phyloP scores from a whole-genome alignment of 768 basidiomycete genomes.

The Xerocomus brunneocitrinus region DNA sequence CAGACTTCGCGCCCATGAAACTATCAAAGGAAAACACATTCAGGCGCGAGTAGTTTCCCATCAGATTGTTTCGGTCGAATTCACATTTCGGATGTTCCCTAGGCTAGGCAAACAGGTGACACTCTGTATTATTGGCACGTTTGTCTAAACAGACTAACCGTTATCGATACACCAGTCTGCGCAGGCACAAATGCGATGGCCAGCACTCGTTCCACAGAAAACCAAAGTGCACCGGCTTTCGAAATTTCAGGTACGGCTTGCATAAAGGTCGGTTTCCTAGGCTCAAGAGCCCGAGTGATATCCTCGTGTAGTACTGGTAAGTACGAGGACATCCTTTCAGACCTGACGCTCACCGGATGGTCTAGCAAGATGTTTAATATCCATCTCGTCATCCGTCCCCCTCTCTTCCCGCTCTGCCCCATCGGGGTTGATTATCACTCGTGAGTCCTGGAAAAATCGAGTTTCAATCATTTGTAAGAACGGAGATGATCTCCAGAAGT shows the following conservation, averaged over 20 bases:
- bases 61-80: neutral
- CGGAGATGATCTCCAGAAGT: no score
- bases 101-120: neutral
- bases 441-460: no score
- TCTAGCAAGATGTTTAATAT: no score
- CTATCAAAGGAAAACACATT: neutral
- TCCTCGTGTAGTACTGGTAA: no score
- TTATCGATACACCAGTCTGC: neutral
- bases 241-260: no score
- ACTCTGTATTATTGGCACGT: neutral
- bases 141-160: neutral
- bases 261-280: neutral
- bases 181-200: neutral
- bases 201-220: neutral
- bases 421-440: no score
- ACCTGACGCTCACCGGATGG: no score
- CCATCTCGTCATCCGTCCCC: no score
- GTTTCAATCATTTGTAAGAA: no score
- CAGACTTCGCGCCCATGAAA: neutral
- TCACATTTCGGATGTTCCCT: neutral
- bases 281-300: no score
- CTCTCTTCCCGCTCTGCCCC: no score
- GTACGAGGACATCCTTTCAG: no score
- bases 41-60: neutral
- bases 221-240: neutral